These are phyloP conservation scores for Hericium erinaceus DNA, from an alignment of 768 basidiomycete species.

Conservation along the genomic window DNA sequence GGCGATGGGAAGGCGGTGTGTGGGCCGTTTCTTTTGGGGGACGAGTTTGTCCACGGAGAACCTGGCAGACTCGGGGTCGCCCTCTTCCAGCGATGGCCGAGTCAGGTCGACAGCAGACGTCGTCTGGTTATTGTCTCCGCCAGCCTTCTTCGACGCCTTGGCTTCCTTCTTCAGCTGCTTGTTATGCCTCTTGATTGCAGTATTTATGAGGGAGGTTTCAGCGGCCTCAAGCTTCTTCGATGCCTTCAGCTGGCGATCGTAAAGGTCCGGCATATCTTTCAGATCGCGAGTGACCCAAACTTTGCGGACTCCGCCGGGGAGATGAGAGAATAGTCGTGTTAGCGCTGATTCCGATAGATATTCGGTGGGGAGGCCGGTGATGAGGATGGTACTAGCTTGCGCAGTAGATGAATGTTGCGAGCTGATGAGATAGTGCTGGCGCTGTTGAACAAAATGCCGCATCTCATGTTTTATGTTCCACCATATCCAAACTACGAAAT, in stretches of 20 bases:
- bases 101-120: neutral
- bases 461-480: conserved; percentile 79
- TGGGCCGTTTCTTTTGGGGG: conserved; percentile 65
- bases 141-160: conserved; percentile 23
- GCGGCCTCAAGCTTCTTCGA: conserved; percentile 78
- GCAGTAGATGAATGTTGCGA: conserved; percentile 64
- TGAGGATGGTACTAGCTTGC: conserved; percentile 83
- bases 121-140: neutral
- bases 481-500: conserved; percentile 66
- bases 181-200: conserved; percentile 61
- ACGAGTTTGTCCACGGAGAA: conserved; percentile 39
- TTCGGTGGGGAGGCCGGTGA: conserved; percentile 79
- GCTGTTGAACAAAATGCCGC: conserved; percentile 64
- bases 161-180: conserved; percentile 41
- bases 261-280: conserved; percentile 77
- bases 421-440: conserved; percentile 77
- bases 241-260: conserved; percentile 66
- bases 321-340: conserved; percentile 57
- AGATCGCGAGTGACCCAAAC: conserved; percentile 92
- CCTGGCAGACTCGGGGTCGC: conserved; percentile 21
- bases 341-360: conserved; percentile 69
- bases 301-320: conserved; percentile 85
- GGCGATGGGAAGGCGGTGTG: conserved; percentile 55
- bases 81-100: conserved; percentile 2
- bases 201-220: conserved; percentile 68